Conservation (phyloP, 2,329 filamentous ascomycete genomes). For the Fusarium xyrophilum region DNA sequence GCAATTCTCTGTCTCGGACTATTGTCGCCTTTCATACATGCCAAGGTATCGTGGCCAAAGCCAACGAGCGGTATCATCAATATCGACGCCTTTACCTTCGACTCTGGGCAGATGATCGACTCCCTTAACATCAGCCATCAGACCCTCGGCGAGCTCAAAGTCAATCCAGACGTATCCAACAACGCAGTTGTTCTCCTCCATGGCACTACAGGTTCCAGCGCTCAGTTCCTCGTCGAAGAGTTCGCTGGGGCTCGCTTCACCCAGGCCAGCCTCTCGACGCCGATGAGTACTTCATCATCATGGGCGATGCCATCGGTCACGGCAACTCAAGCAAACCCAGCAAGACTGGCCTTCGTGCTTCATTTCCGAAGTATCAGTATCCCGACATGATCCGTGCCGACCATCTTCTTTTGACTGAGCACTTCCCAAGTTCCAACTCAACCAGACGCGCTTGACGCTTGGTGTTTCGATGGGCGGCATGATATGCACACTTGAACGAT, state of each 20-base stretch:
- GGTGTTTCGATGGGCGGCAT: constrained; percentile 25
- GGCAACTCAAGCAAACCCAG: constrained; percentile 29
- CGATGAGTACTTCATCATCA: constrained; percentile 20
- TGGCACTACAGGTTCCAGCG: background rate
- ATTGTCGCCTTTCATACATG: no score
- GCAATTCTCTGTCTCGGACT: no score
- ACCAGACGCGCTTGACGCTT: background rate
- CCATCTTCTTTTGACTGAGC: background rate
- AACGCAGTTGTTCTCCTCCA: constrained; percentile 24
- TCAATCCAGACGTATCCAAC: constrained; percentile 3
- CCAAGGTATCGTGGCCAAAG: no score
- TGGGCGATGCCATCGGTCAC: constrained; percentile 18
- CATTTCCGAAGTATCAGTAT: constrained; percentile 21
- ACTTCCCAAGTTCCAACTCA: constrained; percentile 17
- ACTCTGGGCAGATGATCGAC: background rate
- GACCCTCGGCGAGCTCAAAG: constrained; percentile 23
- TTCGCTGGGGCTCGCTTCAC: constrained; percentile 12
- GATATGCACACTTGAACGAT: constrained; percentile 29
- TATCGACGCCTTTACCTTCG: background rate
- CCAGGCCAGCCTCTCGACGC: constrained; percentile 7
- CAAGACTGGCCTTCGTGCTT: background rate
- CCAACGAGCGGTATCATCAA: accelerated
- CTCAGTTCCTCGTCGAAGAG: constrained; percentile 10
- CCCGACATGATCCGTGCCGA: constrained; percentile 10
- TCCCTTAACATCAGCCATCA: constrained; percentile 16